These are phyloP conservation scores for Eimeria acervulina DNA, from an alignment of 169 alveolate species.

Conservation along the genomic window DNA sequence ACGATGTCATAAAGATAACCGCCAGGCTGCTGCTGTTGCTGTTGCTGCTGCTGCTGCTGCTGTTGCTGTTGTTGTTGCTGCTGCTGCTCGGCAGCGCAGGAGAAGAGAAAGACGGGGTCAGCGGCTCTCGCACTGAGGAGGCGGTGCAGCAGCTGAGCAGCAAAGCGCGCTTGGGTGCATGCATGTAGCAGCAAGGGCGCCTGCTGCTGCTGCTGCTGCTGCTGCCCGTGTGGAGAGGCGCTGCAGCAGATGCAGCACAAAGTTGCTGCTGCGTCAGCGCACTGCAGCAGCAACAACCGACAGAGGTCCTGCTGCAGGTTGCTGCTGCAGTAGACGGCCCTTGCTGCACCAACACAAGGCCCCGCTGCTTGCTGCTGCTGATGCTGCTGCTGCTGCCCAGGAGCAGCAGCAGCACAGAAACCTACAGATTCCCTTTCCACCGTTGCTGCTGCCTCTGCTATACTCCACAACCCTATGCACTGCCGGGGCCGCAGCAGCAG, in stretches of 20 bases:
- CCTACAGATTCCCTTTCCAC: not conserved
- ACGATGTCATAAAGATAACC: no score
- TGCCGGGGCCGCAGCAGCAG: no score
- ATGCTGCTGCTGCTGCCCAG: not conserved
- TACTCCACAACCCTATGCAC: not conserved
- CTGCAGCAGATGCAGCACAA: conserved; percentile 14
- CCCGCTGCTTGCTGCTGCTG: not conserved
- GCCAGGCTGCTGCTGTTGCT: not conserved
- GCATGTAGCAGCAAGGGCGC: not conserved
- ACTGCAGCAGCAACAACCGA: conserved; percentile 49
- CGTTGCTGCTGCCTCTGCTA: conserved; percentile 31
- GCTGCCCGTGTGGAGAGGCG: not conserved
- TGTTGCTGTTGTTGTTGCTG: not conserved
- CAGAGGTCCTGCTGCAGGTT: not conserved
- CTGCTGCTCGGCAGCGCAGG: not conserved
- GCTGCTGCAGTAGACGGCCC: not conserved
- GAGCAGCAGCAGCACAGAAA: not conserved
- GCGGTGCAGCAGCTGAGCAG: conserved; percentile 32
- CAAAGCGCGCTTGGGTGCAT: conserved; percentile 25
- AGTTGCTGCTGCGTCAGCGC: conserved; percentile 47
- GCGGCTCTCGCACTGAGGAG: not conserved
- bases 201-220: conserved; percentile 60
- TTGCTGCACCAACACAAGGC: not conserved
- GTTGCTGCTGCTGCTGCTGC: conserved; percentile 4
- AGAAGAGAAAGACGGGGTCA: not conserved